Base-by-base conservation (phyloP, 257 asterid genomes). In the Misopates orontium region DNA sequence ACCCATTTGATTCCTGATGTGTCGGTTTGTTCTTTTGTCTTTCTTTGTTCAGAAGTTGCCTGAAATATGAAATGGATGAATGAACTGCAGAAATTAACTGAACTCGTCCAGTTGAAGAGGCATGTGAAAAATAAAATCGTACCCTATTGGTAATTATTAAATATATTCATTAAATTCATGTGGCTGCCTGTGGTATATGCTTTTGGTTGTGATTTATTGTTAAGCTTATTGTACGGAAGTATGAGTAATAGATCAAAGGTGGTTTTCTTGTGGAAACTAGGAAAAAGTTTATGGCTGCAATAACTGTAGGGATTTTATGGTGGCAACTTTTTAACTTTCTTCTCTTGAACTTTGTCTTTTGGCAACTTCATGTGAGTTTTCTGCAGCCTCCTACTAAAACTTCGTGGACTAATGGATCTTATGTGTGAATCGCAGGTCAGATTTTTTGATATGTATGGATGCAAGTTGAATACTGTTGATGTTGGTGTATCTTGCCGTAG, bases 401-500 rank as follows among this genome's bases (percentile, higher is more conserved):
- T 54, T 75, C 56, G 44, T 39, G 50, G 13, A 36, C 28, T 67
- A 61, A 10, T 45, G 28, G 1, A 21, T 59, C 72, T 54, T 15
- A 78, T 42, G 51, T 76, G 66, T 80, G 73, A 55, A 36, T 64
- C 57, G 16, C 69, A 94, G 99, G 96, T 94, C 54, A 78, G 82
- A 66, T 90, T 94, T 77, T 88, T 94, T 67, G 96, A 90, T 75
- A 76, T 94, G 74, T 94, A 88, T 56, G 99, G 99, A 28, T 75
- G 96, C 82, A 94, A 88, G 69, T 69, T 94, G 70, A 88, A 94
- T 74, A 86, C 91, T 36, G 72, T 69, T 44, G 89, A 86, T 78
- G 99, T 94, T 82, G 97, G 99, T 50, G 83, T 94, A 23, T 86
- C 96, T 73, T 94, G 99, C 83, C 80, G 76, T 71, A 82, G 79